phyloP scores from a whole-genome alignment of 2,329 filamentous ascomycete species.

The Fusarium xyrophilum region DNA sequence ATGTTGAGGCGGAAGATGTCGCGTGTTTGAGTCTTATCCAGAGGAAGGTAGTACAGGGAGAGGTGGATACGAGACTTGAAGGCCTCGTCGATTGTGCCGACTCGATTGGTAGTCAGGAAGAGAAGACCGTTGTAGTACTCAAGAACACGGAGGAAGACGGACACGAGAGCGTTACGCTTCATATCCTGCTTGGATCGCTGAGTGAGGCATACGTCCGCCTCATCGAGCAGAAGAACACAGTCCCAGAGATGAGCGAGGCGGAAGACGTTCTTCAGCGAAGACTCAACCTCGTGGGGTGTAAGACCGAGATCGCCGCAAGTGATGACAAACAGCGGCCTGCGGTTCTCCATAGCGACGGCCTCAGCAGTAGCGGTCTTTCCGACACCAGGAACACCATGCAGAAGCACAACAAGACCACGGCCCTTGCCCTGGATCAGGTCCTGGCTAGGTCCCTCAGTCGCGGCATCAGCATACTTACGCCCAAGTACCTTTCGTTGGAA shows the following conservation, averaged over 20 bases:
- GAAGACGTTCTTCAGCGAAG: constrained; percentile 52
- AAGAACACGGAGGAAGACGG: constrained; percentile 54
- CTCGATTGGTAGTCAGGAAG: constrained; percentile 60
- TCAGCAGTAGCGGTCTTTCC: constrained; percentile 59
- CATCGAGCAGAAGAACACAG: constrained; percentile 49
- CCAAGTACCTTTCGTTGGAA: constrained; percentile 51
- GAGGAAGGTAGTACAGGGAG: constrained; percentile 52
- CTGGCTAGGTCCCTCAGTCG: constrained; percentile 42
- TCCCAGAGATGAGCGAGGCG: constrained; percentile 51
- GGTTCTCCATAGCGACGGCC: constrained; percentile 50
- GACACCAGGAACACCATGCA: constrained; percentile 57
- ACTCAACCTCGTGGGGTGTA: constrained; percentile 52
- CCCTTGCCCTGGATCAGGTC: constrained; percentile 57
- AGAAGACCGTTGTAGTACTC: constrained; percentile 58
- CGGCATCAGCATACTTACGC: constrained; percentile 42
- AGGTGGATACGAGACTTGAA: constrained; percentile 58
- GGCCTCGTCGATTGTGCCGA: constrained; percentile 57
- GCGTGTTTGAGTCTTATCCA: constrained; percentile 48
- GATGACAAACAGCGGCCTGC: constrained; percentile 56
- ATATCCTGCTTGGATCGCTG: constrained; percentile 43
- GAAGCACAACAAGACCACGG: constrained; percentile 52
- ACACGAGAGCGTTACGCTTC: constrained; percentile 49
- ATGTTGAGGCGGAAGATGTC: constrained; percentile 53
- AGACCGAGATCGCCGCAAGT: constrained; percentile 57
- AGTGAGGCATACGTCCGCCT: constrained; percentile 48